Conservation (phyloP, 345 rosid genomes). For the Cardamine occulta region DNA sequence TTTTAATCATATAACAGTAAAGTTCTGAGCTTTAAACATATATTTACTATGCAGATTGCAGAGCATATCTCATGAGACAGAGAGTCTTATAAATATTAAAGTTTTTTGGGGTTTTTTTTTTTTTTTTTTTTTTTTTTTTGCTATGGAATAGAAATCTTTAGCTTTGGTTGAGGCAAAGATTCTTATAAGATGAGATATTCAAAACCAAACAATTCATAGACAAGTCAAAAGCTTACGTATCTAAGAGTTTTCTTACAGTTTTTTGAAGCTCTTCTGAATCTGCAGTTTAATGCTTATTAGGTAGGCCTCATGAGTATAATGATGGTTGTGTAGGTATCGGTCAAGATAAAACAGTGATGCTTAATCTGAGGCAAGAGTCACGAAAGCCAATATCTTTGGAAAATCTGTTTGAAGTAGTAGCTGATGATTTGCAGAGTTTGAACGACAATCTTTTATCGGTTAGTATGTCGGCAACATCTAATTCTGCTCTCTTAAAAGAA, state of each 20-base stretch:
- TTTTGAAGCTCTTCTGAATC: not conserved
- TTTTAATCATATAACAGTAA: not conserved
- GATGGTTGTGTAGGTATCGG: constrained; percentile 48
- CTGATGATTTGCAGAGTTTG: constrained; percentile 78
- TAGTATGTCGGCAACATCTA: constrained; percentile 43
- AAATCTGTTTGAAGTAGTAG: constrained; percentile 74
- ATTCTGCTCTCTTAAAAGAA: not conserved
- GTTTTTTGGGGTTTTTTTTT: not conserved
- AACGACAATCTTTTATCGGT: constrained; percentile 91
- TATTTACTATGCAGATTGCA: constrained; percentile 15
- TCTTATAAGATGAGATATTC: constrained; percentile 9
- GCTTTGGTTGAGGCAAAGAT: constrained; percentile 13
- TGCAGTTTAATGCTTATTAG: constrained; percentile 3
- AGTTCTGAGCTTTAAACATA: not conserved
- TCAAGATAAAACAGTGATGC: constrained; percentile 53
- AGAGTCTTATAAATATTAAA: not conserved
- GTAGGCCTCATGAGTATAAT: constrained; percentile 24
- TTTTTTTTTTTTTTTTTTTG: not conserved
- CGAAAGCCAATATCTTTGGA: constrained; percentile 57
- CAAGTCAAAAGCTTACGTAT: not conserved
- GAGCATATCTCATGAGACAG: not conserved
- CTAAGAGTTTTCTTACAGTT: not conserved
- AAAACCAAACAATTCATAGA: not conserved
- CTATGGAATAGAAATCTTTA: constrained; percentile 5
- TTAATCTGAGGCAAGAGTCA: constrained; percentile 61